These are phyloP conservation scores for Cutaneotrichosporon sp. DNA, from an alignment of 1,284 basidiomycete genomes.

Conservation along the genomic window DNA sequence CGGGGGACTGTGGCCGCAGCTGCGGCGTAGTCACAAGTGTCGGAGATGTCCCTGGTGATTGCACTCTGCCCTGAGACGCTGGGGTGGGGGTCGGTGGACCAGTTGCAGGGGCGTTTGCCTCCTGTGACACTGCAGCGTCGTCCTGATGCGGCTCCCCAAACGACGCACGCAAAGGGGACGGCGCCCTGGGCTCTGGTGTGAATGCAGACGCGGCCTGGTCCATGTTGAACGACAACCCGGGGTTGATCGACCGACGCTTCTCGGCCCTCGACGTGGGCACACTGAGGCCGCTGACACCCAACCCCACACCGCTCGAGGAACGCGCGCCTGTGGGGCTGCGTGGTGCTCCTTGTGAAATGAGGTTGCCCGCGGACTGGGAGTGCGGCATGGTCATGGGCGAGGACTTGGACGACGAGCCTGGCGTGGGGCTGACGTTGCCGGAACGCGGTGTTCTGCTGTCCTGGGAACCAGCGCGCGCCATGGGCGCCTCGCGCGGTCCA, in stretches of 20 bases:
- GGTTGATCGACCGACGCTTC: constrained; percentile 53
- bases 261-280: constrained; percentile 48
- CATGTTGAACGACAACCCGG: constrained; percentile 50
- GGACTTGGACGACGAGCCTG: not conserved
- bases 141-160: constrained; percentile 19
- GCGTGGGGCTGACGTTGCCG: not conserved
- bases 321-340: constrained; percentile 9
- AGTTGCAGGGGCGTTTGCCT: not conserved
- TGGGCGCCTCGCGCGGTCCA: not conserved
- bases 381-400: not conserved
- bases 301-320: not conserved
- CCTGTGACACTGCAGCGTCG: not conserved
- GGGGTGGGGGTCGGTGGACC: not conserved
- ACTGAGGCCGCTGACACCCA: constrained; percentile 32
- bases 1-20: not conserved
- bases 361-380: constrained; percentile 1
- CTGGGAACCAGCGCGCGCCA: constrained; percentile 3
- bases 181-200: constrained; percentile 42
- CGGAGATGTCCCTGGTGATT: not conserved
- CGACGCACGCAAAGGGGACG: constrained; percentile 48
- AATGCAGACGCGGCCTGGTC: constrained; percentile 43
- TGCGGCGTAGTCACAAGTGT: not conserved
- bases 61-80: not conserved
- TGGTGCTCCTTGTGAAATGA: not conserved
- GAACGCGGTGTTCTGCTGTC: constrained; percentile 11